A percentile compares a stretch with the other conserved stretches of the same genome.
Evolutionary conservation across 2,329 filamentous ascomycete genomes (phyloP).

Genomic region (Elsinoe perseae): DNA sequence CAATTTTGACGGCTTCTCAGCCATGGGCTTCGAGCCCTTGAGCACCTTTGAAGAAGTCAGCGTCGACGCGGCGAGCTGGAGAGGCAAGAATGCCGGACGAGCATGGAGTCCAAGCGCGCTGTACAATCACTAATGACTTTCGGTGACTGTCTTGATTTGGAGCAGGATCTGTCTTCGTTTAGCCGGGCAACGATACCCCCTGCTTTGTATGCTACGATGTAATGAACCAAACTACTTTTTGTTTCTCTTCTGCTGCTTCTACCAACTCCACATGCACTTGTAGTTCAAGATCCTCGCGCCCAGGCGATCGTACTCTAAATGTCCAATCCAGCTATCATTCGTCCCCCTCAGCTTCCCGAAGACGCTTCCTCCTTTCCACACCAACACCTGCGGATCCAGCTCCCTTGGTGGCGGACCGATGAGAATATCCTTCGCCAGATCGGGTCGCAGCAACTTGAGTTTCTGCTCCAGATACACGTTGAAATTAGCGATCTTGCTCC

Average conservation of each 20-base stretch:
- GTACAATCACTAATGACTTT: not conserved
- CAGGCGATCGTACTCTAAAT: constrained; percentile 78
- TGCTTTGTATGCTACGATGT: not conserved
- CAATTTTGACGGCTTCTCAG: constrained; percentile 62
- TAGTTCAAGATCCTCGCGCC: constrained; percentile 76
- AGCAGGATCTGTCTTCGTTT: not conserved
- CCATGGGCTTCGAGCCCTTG: constrained; percentile 72
- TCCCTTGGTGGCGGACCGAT: constrained; percentile 71
- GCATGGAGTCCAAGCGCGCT: constrained; percentile 37
- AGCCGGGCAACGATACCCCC: constrained; percentile 4
- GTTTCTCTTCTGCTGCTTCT: not conserved
- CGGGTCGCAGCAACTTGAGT: constrained; percentile 57
- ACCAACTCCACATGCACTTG: constrained; percentile 62
- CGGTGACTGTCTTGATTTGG: not conserved
- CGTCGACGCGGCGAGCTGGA: constrained; percentile 57
- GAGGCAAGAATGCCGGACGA: constrained; percentile 4
- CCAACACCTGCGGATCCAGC: constrained; percentile 93
- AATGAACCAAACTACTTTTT: not conserved
- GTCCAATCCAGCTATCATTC: constrained; percentile 92
- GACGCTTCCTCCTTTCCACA: constrained; percentile 95
- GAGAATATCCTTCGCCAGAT: constrained; percentile 58
- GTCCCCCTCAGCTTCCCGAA: constrained; percentile 79
- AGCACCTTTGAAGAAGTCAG: constrained; percentile 78
- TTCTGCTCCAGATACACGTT: constrained; percentile 75
- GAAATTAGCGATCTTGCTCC: constrained; percentile 71